Conservation (phyloP, 2,329 filamentous ascomycete genomes). For the Pseudovirgaria hyperparasitica region DNA sequence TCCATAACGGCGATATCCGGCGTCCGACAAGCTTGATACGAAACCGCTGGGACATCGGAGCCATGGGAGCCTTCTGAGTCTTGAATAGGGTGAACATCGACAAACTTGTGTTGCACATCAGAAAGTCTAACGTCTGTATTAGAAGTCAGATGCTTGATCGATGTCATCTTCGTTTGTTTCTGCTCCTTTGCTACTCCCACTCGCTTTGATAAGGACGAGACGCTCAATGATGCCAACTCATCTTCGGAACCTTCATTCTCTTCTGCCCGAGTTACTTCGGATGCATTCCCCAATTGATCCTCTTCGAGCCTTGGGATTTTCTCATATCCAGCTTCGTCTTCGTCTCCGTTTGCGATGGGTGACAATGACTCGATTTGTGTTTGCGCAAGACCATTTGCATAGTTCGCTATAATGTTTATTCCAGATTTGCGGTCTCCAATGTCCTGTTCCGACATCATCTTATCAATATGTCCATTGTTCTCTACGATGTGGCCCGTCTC, state of each 20-base stretch:
- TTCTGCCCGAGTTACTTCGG: not conserved
- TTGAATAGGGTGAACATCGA: too few species aligned
- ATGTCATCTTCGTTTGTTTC: too few species aligned
- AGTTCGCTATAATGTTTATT: conserved; percentile 11
- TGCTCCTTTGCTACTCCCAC: too few species aligned
- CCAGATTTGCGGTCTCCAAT: conserved; percentile 5
- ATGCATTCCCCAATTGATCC: too few species aligned
- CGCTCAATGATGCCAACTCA: too few species aligned
- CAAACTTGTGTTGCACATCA: too few species aligned
- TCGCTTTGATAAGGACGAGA: too few species aligned
- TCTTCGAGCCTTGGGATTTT: too few species aligned
- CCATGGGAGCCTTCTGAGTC: too few species aligned
- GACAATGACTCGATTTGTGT: not conserved
- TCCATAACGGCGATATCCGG: conserved; percentile 2
- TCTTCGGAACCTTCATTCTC: not conserved
- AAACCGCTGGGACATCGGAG: not conserved
- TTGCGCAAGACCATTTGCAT: conserved; percentile 11
- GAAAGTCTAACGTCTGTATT: too few species aligned
- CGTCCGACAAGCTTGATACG: not conserved
- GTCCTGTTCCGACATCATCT: conserved; percentile 43
- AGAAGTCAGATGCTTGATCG: too few species aligned
- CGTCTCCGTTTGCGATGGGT: not conserved
- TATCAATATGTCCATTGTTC: conserved; percentile 71
- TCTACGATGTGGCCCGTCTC: conserved; percentile 71
- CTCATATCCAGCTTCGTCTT: not conserved